Evolutionary conservation across 1,284 basidiomycete species (phyloP).

Genomic region (Cutaneotrichosporon cavernicola): DNA sequence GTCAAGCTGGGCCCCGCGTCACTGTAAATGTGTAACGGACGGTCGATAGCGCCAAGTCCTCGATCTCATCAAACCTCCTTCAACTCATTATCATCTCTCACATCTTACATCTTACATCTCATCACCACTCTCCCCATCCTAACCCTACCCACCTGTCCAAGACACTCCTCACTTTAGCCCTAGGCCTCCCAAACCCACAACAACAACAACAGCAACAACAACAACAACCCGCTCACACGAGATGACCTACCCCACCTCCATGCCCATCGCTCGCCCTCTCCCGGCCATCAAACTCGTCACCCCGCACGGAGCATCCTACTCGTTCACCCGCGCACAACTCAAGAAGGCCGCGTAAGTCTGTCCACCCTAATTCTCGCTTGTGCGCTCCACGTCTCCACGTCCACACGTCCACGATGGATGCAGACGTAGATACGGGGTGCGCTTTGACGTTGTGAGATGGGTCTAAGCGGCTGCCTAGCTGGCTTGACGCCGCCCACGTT

Average conservation of each 20-base stretch:
- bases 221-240: not conserved
- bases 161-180: not conserved
- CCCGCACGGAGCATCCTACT: constrained; percentile 1
- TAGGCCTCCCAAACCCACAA: not conserved
- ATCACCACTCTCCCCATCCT: too few species aligned
- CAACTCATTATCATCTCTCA: not conserved
- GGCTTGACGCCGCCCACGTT: too few species aligned
- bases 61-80: not conserved
- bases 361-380: not conserved
- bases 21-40: not conserved
- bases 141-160: too few species aligned
- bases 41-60: too few species aligned
- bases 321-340: not conserved
- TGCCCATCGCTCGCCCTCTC: not conserved
- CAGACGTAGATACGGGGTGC: too few species aligned
- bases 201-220: not conserved
- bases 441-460: too few species aligned
- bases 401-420: not conserved
- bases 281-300: constrained; percentile 4
- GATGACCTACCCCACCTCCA: not conserved
- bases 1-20: not conserved
- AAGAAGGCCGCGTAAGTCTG: constrained; percentile 3
- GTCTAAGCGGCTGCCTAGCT: too few species aligned
- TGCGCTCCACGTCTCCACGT: too few species aligned
- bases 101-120: not conserved